Conservation (phyloP, 495 filamentous ascomycete species). For the Clavariopsis aquatica region DNA sequence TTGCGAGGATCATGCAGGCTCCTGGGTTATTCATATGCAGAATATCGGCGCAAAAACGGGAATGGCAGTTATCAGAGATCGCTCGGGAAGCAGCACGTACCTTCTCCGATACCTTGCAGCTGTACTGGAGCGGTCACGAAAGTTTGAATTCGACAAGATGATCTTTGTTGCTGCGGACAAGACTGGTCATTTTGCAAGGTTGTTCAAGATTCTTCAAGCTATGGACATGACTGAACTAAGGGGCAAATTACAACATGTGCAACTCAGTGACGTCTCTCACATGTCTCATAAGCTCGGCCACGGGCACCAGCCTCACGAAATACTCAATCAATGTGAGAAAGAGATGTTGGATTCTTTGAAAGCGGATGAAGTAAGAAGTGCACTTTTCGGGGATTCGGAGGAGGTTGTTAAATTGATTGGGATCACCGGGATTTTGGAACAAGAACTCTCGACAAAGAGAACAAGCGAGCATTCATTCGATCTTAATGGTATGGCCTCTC, state of each 20-base stretch:
- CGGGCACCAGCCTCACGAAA: conserved; percentile 52
- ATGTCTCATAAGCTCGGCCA: conserved; percentile 20
- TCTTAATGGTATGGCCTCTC: conserved; percentile 66
- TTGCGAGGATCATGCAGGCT: conserved; percentile 17
- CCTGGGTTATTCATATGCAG: conserved; percentile 28
- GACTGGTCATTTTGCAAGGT: conserved; percentile 62
- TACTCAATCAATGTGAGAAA: conserved; percentile 61
- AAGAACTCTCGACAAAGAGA: conserved; percentile 68
- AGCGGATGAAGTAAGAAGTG: conserved; percentile 62
- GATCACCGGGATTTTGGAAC: conserved; percentile 64
- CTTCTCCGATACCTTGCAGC: conserved; percentile 67
- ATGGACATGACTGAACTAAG: conserved; percentile 57
- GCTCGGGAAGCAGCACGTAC: conserved; percentile 64
- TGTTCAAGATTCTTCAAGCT: conserved; percentile 66
- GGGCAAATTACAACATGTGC: conserved; percentile 60
- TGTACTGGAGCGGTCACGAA: conserved; percentile 58
- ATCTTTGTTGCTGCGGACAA: conserved; percentile 65
- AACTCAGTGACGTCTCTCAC: conserved; percentile 58
- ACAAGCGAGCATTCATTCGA: conserved; percentile 67
- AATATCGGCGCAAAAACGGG: conserved; percentile 55
- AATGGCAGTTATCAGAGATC: conserved; percentile 59
- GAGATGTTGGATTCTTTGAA: conserved; percentile 68
- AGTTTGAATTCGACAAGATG: conserved; percentile 70
- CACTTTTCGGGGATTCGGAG: conserved; percentile 59
- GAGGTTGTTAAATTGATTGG: conserved; percentile 56